Conservation (phyloP, 2,329 filamentous ascomycete genomes). For the Xylariaceae sp. region DNA sequence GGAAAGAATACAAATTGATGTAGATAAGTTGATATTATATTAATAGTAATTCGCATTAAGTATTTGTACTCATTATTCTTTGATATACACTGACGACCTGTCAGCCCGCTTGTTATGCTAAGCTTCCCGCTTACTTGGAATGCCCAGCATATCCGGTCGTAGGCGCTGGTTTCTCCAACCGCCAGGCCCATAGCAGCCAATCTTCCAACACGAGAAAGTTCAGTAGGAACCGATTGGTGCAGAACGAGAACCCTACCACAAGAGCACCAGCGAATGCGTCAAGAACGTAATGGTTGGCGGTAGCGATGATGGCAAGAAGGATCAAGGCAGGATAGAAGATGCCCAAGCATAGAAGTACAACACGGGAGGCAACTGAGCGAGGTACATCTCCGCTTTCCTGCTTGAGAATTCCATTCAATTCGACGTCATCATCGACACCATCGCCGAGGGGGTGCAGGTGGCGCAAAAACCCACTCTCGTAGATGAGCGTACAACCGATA, state of each 20-base stretch:
- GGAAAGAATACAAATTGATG: too few species aligned
- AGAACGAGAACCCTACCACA: conserved; percentile 67
- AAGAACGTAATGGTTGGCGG: conserved; percentile 69
- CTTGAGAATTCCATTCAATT: conserved; percentile 30
- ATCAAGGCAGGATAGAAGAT: conserved; percentile 61
- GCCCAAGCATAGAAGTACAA: conserved; percentile 45
- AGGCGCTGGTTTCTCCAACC: conserved; percentile 69
- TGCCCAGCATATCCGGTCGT: conserved; percentile 46
- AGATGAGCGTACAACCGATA: conserved; percentile 60
- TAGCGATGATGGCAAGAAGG: conserved; percentile 64
- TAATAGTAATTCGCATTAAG: conserved; percentile 26
- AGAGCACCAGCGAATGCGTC: conserved; percentile 69
- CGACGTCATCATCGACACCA: conserved; percentile 23
- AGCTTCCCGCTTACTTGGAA: conserved; percentile 14
- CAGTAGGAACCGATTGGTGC: conserved; percentile 57
- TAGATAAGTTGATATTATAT: conserved; percentile 19
- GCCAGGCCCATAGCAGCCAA: conserved; percentile 66
- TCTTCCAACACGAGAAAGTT: conserved; percentile 70
- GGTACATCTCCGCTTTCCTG: conserved; percentile 32
- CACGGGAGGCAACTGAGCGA: conserved; percentile 29
- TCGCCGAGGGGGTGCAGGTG: conserved; percentile 38
- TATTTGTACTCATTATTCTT: conserved; percentile 27
- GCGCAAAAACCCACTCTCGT: conserved; percentile 57
- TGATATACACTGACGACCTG: neutral
- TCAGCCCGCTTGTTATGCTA: neutral